These are phyloP conservation scores for Phytophthora meadii DNA, from an alignment of 352 stramenopile genomes.

Conservation along the genomic window DNA sequence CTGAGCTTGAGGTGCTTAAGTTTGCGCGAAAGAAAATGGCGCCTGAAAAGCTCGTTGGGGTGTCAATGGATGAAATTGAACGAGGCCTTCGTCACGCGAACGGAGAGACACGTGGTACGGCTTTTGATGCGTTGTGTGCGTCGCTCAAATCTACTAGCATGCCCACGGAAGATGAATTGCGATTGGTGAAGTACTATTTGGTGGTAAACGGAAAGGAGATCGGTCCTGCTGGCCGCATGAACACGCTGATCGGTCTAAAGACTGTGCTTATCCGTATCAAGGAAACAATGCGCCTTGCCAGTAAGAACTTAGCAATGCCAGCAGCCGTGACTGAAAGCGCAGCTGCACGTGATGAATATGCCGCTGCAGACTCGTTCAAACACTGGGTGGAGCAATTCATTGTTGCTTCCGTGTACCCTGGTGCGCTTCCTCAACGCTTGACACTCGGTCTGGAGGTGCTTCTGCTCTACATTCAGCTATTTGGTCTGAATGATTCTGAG, in stretches of 20 bases:
- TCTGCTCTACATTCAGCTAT: conserved; percentile 75
- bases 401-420: conserved; percentile 66
- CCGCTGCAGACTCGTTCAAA: conserved; percentile 57
- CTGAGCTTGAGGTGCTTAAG: conserved; percentile 82
- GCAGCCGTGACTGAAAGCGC: background rate
- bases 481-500: conserved; percentile 47
- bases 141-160: conserved; percentile 85
- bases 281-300: conserved; percentile 60
- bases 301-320: conserved; percentile 41
- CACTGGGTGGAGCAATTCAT: conserved; percentile 76
- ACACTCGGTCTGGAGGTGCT: conserved; percentile 80
- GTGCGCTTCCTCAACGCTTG: conserved; percentile 69
- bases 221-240: conserved; percentile 66
- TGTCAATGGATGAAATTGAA: conserved; percentile 65
- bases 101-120: conserved; percentile 63
- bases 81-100: conserved; percentile 62
- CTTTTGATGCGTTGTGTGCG: conserved; percentile 81
- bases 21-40: conserved; percentile 75
- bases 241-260: conserved; percentile 78
- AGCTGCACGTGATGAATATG: conserved; percentile 27
- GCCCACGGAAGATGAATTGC: conserved; percentile 60
- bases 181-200: conserved; percentile 70
- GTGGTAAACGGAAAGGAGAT: conserved; percentile 83
- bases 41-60: conserved; percentile 58
- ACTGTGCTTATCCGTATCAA: conserved; percentile 81